Percentiles rank a stretch among this genome's conserved stretches.
Conservation (phyloP, 176 grass and related monocot species). For the Avena sativa region DNA sequence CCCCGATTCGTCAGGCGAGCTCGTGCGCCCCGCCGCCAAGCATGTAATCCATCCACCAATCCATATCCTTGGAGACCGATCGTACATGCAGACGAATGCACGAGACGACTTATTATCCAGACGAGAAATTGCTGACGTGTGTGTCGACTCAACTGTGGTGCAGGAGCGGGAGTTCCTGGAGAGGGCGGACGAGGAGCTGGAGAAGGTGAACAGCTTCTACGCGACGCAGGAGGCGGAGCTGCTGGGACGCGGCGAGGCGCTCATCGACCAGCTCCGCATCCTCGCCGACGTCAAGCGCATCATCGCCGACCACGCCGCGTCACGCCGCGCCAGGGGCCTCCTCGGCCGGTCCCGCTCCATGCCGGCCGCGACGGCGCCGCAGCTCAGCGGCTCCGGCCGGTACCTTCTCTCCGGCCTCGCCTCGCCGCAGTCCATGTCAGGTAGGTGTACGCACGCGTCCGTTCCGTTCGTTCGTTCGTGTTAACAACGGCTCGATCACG, state of each 20-base stretch:
- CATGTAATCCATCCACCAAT: constrained; percentile 1
- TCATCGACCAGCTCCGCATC: constrained; percentile 77
- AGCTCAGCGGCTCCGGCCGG: constrained; percentile 32
- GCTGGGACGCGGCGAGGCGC: constrained; percentile 60
- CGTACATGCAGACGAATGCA: too few species aligned
- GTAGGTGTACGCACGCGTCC: constrained; percentile 39
- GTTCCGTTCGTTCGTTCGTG: background rate
- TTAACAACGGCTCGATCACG: background rate
- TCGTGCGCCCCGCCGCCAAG: constrained; percentile 61
- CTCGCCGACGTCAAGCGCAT: constrained; percentile 81
- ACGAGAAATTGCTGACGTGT: too few species aligned
- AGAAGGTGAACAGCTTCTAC: constrained; percentile 88
- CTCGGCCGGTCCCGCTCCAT: constrained; percentile 19
- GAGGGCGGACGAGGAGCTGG: constrained; percentile 73
- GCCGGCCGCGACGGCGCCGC: background rate
- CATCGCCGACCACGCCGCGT: constrained; percentile 54
- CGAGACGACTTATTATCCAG: too few species aligned
- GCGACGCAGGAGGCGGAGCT: constrained; percentile 59
- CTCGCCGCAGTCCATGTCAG: constrained; percentile 75
- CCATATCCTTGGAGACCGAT: too few species aligned
- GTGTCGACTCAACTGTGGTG: too few species aligned
- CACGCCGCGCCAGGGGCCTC: background rate
- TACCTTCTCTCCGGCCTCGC: constrained; percentile 59
- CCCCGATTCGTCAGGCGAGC: constrained; percentile 51
- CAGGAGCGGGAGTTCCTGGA: constrained; percentile 68